Percentiles rank a stretch among this genome's conserved stretches.
Conservation (phyloP, 805 yeast species). For the Kluyveromyces aestuarii region DNA sequence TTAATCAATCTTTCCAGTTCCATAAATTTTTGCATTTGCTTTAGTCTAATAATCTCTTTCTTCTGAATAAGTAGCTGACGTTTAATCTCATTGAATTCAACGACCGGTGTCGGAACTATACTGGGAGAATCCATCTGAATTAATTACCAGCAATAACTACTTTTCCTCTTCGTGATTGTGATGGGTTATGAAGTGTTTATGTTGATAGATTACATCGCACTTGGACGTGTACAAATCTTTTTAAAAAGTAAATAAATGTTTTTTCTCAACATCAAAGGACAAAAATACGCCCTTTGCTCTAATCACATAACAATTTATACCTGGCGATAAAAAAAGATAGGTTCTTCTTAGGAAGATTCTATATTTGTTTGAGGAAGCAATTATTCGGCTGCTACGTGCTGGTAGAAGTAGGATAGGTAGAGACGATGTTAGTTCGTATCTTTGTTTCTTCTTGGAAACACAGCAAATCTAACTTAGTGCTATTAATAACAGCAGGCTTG, state of each 20-base stretch:
- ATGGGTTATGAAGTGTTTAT: too few species aligned
- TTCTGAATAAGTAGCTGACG: constrained; percentile 12
- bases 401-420: neutral
- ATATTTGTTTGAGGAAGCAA: neutral
- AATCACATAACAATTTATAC: too few species aligned
- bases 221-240: too few species aligned
- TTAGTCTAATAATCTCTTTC: constrained; percentile 13
- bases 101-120: neutral
- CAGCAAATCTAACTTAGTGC: constrained; percentile 18
- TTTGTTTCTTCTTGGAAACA: neutral
- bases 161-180: too few species aligned
- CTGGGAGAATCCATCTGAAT: neutral
- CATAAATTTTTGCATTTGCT: constrained; percentile 14
- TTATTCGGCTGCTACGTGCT: neutral
- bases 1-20: constrained; percentile 14
- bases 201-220: too few species aligned
- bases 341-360: neutral
- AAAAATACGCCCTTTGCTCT: too few species aligned
- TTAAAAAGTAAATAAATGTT: too few species aligned
- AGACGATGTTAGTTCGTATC: neutral
- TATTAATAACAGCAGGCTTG: constrained; percentile 21
- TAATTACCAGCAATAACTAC: too few species aligned
- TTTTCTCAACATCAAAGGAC: too few species aligned
- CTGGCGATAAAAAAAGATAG: too few species aligned
- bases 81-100: constrained; percentile 5